Evolutionary conservation across 2,329 filamentous ascomycete genomes (phyloP).

Genomic region (Zarea fungicola): DNA sequence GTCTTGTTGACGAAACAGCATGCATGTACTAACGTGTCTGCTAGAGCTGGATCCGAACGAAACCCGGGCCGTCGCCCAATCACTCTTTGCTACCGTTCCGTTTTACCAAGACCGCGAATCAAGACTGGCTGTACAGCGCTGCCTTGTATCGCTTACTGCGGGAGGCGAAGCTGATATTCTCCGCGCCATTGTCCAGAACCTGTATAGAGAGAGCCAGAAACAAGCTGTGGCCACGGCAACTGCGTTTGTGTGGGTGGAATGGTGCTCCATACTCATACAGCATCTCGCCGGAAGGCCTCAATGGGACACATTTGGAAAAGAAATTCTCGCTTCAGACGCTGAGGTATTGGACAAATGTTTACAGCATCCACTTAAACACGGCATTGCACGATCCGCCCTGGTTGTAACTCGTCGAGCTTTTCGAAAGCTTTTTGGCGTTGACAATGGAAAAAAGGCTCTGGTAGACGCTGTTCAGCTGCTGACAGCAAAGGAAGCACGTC

Average conservation of each 20-base stretch:
- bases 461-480: slow-evolving; percentile 60
- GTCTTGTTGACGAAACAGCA: too few relatives aligned
- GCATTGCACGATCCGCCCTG: slow-evolving; percentile 67
- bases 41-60: slow-evolving; percentile 44
- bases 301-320: slow-evolving; percentile 60
- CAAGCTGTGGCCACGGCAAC: slow-evolving; percentile 69
- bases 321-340: slow-evolving; percentile 64
- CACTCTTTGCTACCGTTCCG: slow-evolving; percentile 83
- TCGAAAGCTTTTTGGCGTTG: slow-evolving; percentile 62
- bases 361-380: slow-evolving; percentile 55
- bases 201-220: slow-evolving; percentile 72
- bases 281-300: slow-evolving; percentile 55
- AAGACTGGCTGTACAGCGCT: slow-evolving; percentile 75
- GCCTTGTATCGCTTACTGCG: slow-evolving; percentile 60
- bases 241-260: slow-evolving; percentile 86
- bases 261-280: slow-evolving; percentile 77
- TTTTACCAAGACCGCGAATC: slow-evolving; percentile 83
- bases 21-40: too few relatives aligned
- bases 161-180: slow-evolving; percentile 52
- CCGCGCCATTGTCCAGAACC: slow-evolving; percentile 57
- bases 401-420: slow-evolving; percentile 75
- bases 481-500: slow-evolving; percentile 59
- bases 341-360: slow-evolving; percentile 74
- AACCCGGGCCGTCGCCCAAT: slow-evolving; percentile 54
- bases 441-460: slow-evolving; percentile 55